A percentile compares a stretch with the other conserved stretches of the same genome.
Evolutionary conservation across 1,139 yeast genomes (phyloP).

Genomic region (Kazachstania sp.): DNA sequence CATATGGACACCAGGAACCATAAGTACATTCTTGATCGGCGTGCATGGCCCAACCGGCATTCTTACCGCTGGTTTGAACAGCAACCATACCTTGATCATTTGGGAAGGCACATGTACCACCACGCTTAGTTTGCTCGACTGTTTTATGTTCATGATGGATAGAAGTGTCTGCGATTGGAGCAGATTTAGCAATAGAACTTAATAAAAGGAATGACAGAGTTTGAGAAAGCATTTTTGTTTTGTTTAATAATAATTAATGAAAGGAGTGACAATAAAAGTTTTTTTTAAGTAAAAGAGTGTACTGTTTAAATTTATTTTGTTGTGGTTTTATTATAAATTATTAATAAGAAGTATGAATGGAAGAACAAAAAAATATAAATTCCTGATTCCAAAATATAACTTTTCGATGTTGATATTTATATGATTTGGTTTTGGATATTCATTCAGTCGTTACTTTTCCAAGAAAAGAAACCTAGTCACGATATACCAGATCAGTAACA

Average conservation of each 20-base stretch:
- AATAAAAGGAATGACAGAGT: not conserved
- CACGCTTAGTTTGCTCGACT: slow-evolving; percentile 1
- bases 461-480: not conserved
- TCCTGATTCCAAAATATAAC: too few relatives aligned
- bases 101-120: slow-evolving; percentile 60
- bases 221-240: not conserved
- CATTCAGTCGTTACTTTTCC: not conserved
- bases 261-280: not conserved
- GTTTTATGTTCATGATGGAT: not conserved
- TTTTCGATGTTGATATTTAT: not conserved
- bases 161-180: not conserved
- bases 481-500: not conserved
- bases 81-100: slow-evolving; percentile 54
- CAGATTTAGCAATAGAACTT: not conserved
- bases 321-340: too few relatives aligned
- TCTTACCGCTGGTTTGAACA: slow-evolving; percentile 47
- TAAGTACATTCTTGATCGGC: slow-evolving; percentile 65
- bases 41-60: slow-evolving; percentile 86
- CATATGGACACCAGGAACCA: slow-evolving; percentile 79
- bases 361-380: too few relatives aligned
- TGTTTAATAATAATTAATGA: not conserved
- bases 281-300: too few relatives aligned
- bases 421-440: not conserved
- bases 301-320: too few relatives aligned
- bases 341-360: too few relatives aligned